Percentiles rank a stretch among this genome's conserved stretches.
These are phyloP conservation scores for Ustilago esculenta DNA, from an alignment of 1,284 basidiomycete species.

Conservation along the genomic window DNA sequence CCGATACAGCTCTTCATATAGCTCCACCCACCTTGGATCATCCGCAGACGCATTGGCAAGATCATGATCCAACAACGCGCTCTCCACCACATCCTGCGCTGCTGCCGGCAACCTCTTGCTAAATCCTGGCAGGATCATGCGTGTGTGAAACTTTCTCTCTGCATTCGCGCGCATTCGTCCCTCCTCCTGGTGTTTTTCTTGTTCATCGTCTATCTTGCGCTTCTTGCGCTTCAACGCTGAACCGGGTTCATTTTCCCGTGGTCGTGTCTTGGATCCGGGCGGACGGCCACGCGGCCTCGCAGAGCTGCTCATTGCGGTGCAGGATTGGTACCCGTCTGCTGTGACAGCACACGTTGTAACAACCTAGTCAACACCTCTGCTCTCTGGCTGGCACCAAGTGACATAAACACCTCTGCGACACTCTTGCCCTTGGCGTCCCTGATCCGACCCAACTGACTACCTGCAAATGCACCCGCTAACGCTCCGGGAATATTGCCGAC, in stretches of 20 bases:
- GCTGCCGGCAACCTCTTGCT: conserved; percentile 3
- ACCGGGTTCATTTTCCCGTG: not conserved
- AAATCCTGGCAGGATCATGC: conserved; percentile 13
- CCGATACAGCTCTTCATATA: conserved; percentile 19
- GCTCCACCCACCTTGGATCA: conserved; percentile 22
- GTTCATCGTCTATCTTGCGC: not conserved
- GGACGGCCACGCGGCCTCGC: conserved; percentile 1
- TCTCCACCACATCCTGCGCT: conserved; percentile 28
- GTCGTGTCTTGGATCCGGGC: not conserved
- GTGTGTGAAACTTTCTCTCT: conserved; percentile 1
- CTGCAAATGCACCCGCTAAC: conserved; percentile 61
- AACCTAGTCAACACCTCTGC: conserved; percentile 83
- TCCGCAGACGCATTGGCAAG: conserved; percentile 11
- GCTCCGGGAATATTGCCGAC: conserved; percentile 54
- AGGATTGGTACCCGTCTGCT: conserved; percentile 29
- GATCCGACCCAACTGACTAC: conserved; percentile 61
- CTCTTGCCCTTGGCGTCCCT: conserved; percentile 66
- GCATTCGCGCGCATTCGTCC: conserved; percentile 4
- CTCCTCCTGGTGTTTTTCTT: not conserved
- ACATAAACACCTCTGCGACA: conserved; percentile 77
- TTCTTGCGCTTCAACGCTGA: not conserved
- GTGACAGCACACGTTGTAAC: conserved; percentile 81
- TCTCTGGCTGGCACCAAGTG: conserved; percentile 82
- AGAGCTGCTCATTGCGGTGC: conserved; percentile 19
- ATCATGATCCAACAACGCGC: conserved; percentile 17